Evolutionary conservation across 2,329 filamentous ascomycete genomes (phyloP), one percentile per base, ranked within the genome.

Genomic region (Hymenoscyphus albidus): DNA sequence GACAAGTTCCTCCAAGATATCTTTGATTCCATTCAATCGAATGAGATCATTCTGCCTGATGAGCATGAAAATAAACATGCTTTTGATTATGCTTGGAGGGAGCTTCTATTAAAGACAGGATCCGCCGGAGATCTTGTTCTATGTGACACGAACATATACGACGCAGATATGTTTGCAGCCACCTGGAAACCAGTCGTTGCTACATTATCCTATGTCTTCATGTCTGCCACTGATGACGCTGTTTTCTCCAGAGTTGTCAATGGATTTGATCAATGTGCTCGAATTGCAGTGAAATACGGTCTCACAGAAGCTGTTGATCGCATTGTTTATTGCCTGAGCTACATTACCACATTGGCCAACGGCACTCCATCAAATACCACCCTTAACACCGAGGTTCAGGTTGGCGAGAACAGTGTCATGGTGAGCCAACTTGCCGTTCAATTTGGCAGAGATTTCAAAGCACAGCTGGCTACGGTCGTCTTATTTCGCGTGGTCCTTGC

Each of bases 61-160:
- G 95, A 99, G 77, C 95, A 98, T 76, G 93, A 97, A 74, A 97
- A 97, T 76, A 91, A 94, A 75, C 90, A 97, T 78, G 93, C 93
- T 1, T 98, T 98, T 74, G 94, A 98, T 76, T 95, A 96, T 77
- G 94, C 95, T 1, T 99, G 95, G 95, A 94, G 94, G 76, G 95
- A 99, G 76, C 80, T 99, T 12, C 80, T 98, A 51, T 79, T 93
- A 68, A 98, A 98, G 79, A 89, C 93, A 0, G 88, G 91, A 69
- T 86, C 87, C 6, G 86, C 92, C 0, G 88, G 90, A 1, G 85
- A 88, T 61, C 81, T 98, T 56, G 80, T 90, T 40, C 81, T 94
- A 38, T 96, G 93, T 75, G 85, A 96, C 70, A 97, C 94, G 4
- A 98, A 97, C 74, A 88, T 96, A 48, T 99, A 92, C 76, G 96